These are phyloP conservation scores for Lepidium aucheri DNA, from an alignment of 345 rosid species.

Conservation along the genomic window DNA sequence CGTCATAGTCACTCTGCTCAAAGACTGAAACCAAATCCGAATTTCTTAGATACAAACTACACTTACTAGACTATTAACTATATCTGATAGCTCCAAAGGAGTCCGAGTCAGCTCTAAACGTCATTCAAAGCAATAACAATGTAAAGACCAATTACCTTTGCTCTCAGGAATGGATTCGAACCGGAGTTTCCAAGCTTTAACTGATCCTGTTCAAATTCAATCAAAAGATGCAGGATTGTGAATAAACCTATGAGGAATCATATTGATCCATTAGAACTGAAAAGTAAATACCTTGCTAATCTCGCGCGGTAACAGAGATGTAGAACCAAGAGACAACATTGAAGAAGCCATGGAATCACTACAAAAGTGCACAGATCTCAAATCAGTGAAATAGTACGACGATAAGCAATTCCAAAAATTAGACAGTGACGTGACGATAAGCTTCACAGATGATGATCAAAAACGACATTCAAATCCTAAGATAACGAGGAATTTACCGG, in stretches of 20 bases:
- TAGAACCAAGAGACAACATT: constrained; percentile 49
- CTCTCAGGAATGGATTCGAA: constrained; percentile 35
- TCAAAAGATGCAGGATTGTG: neutral
- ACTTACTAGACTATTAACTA: neutral
- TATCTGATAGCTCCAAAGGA: neutral
- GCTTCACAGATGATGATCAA: constrained; percentile 3
- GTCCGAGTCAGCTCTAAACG: neutral
- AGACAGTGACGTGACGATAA: neutral
- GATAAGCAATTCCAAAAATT: neutral
- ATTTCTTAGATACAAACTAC: neutral
- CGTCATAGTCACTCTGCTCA: constrained; percentile 57
- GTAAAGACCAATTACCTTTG: constrained; percentile 35
- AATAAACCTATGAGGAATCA: neutral
- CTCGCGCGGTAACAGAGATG: constrained; percentile 43
- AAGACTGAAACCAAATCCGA: constrained; percentile 40
- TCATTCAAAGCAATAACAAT: neutral
- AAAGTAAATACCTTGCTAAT: constrained; percentile 43
- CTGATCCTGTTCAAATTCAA: constrained; percentile 40
- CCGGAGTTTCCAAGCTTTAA: constrained; percentile 44
- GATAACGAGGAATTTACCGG: neutral
- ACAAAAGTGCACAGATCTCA: constrained; percentile 15
- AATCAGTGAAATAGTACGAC: constrained; percentile 2
- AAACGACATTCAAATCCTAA: neutral
- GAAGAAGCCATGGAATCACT: constrained; percentile 45
- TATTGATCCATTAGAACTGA: neutral